Evolutionary conservation across 164 flowering plant genomes (phyloP).

Genomic region (Tinospora cordifolia): DNA sequence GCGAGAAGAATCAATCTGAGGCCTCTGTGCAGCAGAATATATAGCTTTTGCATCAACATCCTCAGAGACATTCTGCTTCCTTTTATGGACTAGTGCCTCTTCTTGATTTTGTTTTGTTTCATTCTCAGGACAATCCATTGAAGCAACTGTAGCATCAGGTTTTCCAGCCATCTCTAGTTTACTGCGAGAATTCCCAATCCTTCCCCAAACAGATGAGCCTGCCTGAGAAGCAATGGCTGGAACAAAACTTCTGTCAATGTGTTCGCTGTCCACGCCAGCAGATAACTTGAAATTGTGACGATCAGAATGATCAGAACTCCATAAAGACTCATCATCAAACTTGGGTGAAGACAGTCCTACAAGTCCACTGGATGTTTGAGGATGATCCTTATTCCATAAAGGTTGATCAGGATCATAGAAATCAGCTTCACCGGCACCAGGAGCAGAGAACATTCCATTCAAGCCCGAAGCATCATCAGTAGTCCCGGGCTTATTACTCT

Average conservation of each 20-base stretch:
- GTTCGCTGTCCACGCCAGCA: constrained; percentile 33
- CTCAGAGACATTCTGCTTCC: constrained; percentile 30
- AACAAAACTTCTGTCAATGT: constrained; percentile 22
- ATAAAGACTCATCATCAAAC: constrained; percentile 36
- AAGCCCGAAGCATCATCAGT: constrained; percentile 36
- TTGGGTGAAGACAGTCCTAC: constrained; percentile 37
- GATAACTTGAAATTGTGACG: constrained; percentile 19
- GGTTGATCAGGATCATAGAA: constrained; percentile 98
- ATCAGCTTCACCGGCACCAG: constrained; percentile 51
- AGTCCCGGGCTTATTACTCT: constrained; percentile 39
- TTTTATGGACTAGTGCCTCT: constrained; percentile 30
- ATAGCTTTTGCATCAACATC: constrained; percentile 24
- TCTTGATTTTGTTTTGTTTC: constrained; percentile 31
- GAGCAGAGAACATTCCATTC: constrained; percentile 31
- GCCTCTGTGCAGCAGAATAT: constrained; percentile 30
- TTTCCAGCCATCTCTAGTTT: constrained; percentile 35
- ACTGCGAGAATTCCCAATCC: constrained; percentile 41
- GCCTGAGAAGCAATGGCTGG: constrained; percentile 34
- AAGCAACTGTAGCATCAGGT: constrained; percentile 22
- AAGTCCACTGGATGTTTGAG: constrained; percentile 46
- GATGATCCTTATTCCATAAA: constrained; percentile 57
- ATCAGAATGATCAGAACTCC: constrained; percentile 41
- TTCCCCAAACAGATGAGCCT: constrained; percentile 57
- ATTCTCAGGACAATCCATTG: constrained; percentile 27
- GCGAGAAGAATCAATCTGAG: constrained; percentile 28